Conservation (phyloP, 2,329 filamentous ascomycete genomes). For the Epichloe elymi region DNA sequence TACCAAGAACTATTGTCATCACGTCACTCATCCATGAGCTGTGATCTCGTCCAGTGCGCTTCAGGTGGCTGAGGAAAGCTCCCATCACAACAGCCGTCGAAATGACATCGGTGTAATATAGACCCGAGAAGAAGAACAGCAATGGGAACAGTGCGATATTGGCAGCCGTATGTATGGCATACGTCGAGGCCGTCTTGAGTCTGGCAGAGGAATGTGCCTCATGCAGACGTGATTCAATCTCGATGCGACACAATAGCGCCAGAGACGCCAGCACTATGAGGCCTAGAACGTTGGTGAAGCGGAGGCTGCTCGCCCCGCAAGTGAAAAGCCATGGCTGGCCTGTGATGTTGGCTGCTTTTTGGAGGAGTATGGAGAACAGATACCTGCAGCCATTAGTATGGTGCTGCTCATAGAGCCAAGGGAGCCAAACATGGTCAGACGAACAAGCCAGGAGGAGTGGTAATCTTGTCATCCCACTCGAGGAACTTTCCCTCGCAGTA, state of each 20-base stretch:
- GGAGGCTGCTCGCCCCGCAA: conserved; percentile 25
- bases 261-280: conserved; percentile 27
- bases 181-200: conserved; percentile 20
- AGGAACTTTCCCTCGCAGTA: conserved; percentile 66
- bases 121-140: conserved; percentile 86
- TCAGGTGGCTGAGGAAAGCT: conserved; percentile 47
- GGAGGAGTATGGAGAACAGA: conserved; percentile 25
- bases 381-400: conserved; percentile 25
- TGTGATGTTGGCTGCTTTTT: conserved; percentile 9
- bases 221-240: conserved; percentile 32
- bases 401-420: background rate
- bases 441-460: conserved; percentile 78
- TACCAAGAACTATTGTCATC: conserved; percentile 39
- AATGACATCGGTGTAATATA: conserved; percentile 90
- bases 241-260: conserved; percentile 37
- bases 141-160: conserved; percentile 80
- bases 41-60: conserved; percentile 23
- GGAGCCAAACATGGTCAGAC: background rate
- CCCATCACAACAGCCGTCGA: conserved; percentile 65
- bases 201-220: conserved; percentile 10
- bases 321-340: conserved; percentile 8
- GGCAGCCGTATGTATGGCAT: conserved; percentile 49
- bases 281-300: conserved; percentile 33
- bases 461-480: conserved; percentile 94
- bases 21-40: conserved; percentile 28